Evolutionary conservation across 495 filamentous ascomycete genomes (phyloP), one percentile per base, ranked within the genome.

Genomic region (Amniculicola lignicola): DNA sequence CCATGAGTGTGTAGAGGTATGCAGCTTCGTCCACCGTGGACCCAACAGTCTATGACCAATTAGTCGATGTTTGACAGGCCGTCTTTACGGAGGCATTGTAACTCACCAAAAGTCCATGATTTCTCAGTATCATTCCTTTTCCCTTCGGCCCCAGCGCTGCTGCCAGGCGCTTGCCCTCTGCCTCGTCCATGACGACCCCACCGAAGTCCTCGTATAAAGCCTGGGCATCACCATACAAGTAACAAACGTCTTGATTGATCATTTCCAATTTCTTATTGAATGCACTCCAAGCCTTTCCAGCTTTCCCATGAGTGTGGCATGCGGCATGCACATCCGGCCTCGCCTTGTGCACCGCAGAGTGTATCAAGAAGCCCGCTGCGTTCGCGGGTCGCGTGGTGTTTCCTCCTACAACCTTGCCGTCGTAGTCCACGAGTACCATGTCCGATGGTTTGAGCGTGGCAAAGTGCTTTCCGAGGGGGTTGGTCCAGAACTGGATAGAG

Each of bases 401-500:
- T 7, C 71, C 71, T 18, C 71, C 71, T 7, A 74, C 61, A 4
- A 64, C 67, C 14, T 68, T 60, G 10, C 71, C 71, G 21, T 65
- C 60, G 47, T 69, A 69, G 56, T 74, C 64, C 2, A 74, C 65
- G 2, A 70, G 60, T 4, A 74, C 64, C 71, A 74, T 74, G 35
- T 74, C 71, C 4, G 49, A 58, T 7, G 71, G 63, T 29, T 67
- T 70, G 12, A 74, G 61, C 35, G 67, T 41, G 6, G 58, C 71
- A 35, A 72, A 74, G 48, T 72, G 70, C 16, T 51, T 40, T 11
- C 65, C 71, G 1, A 74, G 62, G 2, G 69, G 70, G 46, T 73
- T 86, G 69, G 83, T 84, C 83, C 84, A 88, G 74, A 87, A 84
- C n/a, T n/a, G n/a, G n/a, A n/a, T n/a, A n/a, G n/a, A n/a, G n/a